A percentile compares a stretch with the other conserved stretches of the same genome.
phyloP scores from a whole-genome alignment of 805 yeast species.

The Candida taoyuanica region DNA sequence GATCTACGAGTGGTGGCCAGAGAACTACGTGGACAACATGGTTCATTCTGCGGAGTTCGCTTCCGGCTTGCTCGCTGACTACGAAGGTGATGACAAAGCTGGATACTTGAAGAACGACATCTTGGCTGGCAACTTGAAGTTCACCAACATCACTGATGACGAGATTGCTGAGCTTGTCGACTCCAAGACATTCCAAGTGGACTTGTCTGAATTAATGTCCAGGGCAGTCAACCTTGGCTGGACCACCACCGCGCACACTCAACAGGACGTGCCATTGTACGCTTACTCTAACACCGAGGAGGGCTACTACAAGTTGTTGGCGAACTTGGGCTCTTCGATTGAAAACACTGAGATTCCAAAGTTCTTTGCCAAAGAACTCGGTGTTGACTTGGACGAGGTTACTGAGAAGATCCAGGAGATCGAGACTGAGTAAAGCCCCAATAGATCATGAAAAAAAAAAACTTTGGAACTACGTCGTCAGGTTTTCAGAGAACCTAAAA shows the following conservation, averaged over 20 bases:
- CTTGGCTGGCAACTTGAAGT: conserved; percentile 34
- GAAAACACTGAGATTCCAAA: conserved; percentile 84
- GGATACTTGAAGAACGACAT: conserved; percentile 48
- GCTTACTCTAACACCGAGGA: conserved; percentile 61
- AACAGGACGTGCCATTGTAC: conserved; percentile 89
- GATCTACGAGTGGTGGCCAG: conserved; percentile 83
- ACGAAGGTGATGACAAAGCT: conserved; percentile 33
- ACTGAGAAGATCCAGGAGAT: conserved; percentile 34
- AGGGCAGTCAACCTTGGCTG: conserved; percentile 81
- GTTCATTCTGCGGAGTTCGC: conserved; percentile 73
- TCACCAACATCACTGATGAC: conserved; percentile 30
- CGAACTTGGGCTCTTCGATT: conserved; percentile 70
- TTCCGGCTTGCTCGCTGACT: conserved; percentile 38
- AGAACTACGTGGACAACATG: conserved; percentile 53
- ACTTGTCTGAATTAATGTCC: conserved; percentile 64
- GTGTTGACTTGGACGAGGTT: conserved; percentile 42
- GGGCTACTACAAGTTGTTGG: conserved; percentile 36
- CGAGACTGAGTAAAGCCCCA: conserved; percentile 8
- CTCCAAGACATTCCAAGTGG: conserved; percentile 33
- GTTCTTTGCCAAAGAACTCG: conserved; percentile 56
- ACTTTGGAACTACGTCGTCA: too few relatives aligned
- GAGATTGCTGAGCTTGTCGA: conserved; percentile 46
- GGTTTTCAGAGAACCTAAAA: too few relatives aligned
- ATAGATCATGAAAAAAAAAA: too few relatives aligned
- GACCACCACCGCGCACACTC: conserved; percentile 95